Percentiles rank a stretch among this genome's conserved stretches.
Conservation (phyloP, 352 stramenopile species). For the Bremia lactucae region DNA sequence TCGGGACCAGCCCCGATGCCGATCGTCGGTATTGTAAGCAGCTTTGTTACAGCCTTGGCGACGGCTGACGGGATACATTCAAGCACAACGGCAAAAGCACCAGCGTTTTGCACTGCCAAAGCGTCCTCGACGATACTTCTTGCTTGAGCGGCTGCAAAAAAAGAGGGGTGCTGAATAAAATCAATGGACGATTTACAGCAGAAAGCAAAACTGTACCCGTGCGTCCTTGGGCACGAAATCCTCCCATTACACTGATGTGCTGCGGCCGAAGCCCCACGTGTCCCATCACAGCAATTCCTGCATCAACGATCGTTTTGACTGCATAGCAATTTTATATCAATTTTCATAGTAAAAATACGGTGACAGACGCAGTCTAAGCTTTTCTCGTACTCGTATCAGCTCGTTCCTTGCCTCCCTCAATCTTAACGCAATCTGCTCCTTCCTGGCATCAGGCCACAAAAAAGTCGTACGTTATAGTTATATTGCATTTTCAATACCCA, state of each 20-base stretch:
- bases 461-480: background rate
- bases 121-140: constrained; percentile 93
- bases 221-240: constrained; percentile 93
- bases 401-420: constrained; percentile 90
- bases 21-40: constrained; percentile 96
- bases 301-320: constrained; percentile 68
- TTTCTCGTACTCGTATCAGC: constrained; percentile 45
- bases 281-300: constrained; percentile 94
- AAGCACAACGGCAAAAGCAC: constrained; percentile 90
- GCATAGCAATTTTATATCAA: background rate
- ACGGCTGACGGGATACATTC: constrained; percentile 85
- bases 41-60: constrained; percentile 88
- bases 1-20: constrained; percentile 93
- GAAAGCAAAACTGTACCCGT: constrained; percentile 68
- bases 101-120: constrained; percentile 90
- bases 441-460: constrained; percentile 72
- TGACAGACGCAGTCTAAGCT: background rate
- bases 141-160: constrained; percentile 53
- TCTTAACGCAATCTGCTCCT: constrained; percentile 95
- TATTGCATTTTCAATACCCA: background rate
- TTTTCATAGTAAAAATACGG: background rate
- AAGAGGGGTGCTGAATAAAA: background rate
- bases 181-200: too few species aligned
- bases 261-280: constrained; percentile 97
- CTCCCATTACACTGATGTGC: constrained; percentile 90